phyloP scores from a whole-genome alignment of 1,284 basidiomycete genomes.

The Coniferiporia weirii region DNA sequence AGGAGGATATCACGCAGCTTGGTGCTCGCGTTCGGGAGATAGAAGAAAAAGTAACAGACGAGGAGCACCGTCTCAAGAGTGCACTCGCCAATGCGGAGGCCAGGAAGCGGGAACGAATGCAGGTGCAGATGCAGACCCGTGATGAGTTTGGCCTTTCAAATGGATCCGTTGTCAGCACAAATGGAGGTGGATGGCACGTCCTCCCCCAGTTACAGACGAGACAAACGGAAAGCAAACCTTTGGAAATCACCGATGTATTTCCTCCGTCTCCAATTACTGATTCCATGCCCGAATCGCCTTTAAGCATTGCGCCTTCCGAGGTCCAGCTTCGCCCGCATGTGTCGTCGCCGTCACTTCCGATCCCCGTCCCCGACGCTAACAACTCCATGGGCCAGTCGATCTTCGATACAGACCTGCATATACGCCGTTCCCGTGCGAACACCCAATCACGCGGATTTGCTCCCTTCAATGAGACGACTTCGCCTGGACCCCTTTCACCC shows the following conservation, averaged over 20 bases:
- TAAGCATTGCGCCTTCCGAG: conserved; percentile 2
- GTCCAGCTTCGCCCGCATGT: conserved; percentile 16
- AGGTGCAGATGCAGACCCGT: conserved; percentile 20
- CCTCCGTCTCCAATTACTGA: neutral
- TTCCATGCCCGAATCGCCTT: conserved; percentile 7
- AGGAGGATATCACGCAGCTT: conserved; percentile 55
- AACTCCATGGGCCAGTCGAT: conserved; percentile 1
- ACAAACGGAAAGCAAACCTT: neutral
- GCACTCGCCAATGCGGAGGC: conserved; percentile 48
- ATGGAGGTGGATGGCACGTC: neutral
- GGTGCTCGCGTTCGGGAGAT: conserved; percentile 52
- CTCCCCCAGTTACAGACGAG: conserved; percentile 1
- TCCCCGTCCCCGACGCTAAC: conserved; percentile 5
- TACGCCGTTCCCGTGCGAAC: neutral
- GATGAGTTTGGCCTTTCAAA: neutral
- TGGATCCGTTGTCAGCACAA: conserved; percentile 24
- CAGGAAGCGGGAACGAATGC: conserved; percentile 31
- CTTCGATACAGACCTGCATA: conserved; percentile 4
- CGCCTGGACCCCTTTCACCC: conserved; percentile 38
- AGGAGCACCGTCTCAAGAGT: conserved; percentile 46
- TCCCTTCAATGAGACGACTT: conserved; percentile 24
- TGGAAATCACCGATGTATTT: neutral
- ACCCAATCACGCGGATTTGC: conserved; percentile 7
- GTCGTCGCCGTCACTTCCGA: conserved; percentile 14
- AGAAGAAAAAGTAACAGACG: conserved; percentile 50